Conservation (phyloP, 495 filamentous ascomycete species). For the Lasiosphaeria miniovina region DNA sequence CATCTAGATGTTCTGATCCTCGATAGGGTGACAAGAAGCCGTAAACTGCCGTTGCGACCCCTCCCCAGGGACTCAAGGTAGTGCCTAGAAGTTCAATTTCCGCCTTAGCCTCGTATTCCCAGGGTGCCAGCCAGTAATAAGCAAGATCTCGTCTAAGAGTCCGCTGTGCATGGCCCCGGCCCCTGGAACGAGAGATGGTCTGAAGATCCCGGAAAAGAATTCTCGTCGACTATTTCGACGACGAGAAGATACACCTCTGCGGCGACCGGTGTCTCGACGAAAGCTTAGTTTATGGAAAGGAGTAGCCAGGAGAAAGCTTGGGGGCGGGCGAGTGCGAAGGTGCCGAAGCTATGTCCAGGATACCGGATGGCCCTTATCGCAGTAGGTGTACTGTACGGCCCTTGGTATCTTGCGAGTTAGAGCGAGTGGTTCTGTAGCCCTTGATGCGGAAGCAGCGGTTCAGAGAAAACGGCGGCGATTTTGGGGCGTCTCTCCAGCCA, state of each 20-base stretch:
- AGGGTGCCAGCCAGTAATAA: slow-evolving; percentile 12
- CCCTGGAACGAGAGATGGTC: slow-evolving; percentile 3
- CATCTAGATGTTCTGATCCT: not conserved
- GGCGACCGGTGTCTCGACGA: not conserved
- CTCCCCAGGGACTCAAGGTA: not conserved
- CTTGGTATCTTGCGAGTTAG: too few relatives aligned
- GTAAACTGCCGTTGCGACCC: not conserved
- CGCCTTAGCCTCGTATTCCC: not conserved
- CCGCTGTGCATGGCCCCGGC: slow-evolving; percentile 24
- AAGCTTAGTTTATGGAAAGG: not conserved
- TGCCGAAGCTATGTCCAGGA: too few relatives aligned
- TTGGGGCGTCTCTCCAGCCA: too few relatives aligned
- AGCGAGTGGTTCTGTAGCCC: too few relatives aligned
- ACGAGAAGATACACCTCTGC: not conserved
- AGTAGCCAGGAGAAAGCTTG: not conserved
- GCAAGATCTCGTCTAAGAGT: slow-evolving; percentile 7
- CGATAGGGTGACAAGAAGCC: not conserved
- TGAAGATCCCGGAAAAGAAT: not conserved
- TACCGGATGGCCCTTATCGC: too few relatives aligned
- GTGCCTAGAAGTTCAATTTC: not conserved
- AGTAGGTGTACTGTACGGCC: too few relatives aligned
- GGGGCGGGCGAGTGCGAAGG: not conserved
- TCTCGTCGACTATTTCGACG: not conserved
- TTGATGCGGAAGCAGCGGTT: too few relatives aligned
- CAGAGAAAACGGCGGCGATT: too few relatives aligned